Evolutionary conservation across 352 stramenopile species (phyloP).

Genomic region (Globisporangium viniferum): DNA sequence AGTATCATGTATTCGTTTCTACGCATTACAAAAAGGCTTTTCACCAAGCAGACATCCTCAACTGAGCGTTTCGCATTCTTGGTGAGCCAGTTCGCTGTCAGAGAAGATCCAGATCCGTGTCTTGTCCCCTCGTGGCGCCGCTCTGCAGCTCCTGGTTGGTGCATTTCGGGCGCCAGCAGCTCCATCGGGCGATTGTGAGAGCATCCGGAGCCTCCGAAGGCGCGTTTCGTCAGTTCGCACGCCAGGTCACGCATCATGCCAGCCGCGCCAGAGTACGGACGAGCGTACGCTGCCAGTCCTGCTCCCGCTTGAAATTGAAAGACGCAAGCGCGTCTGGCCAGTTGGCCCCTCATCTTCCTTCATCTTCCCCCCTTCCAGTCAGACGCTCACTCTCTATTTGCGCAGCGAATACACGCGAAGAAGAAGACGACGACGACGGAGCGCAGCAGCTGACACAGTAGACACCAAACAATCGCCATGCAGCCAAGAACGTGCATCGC

Average conservation of each 20-base stretch:
- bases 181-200: not conserved
- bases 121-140: not conserved
- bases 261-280: not conserved
- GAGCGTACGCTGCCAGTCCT: no score
- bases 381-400: conserved; percentile 6
- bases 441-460: not conserved
- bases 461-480: not conserved
- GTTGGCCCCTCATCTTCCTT: not conserved
- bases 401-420: conserved; percentile 1
- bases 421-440: not conserved
- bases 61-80: not conserved
- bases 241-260: conserved; percentile 3
- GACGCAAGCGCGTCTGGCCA: not conserved
- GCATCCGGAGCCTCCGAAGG: not conserved
- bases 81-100: conserved; percentile 4
- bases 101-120: not conserved
- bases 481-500: not conserved
- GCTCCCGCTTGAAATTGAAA: no score
- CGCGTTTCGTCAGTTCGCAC: conserved; percentile 3
- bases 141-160: not conserved
- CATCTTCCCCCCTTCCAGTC: conserved; percentile 2
- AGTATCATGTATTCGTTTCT: not conserved
- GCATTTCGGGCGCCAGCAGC: not conserved
- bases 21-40: not conserved
- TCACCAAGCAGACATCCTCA: not conserved